These are phyloP conservation scores for Eudorina sp. DNA, from an alignment of 139 green algal species.

Conservation along the genomic window DNA sequence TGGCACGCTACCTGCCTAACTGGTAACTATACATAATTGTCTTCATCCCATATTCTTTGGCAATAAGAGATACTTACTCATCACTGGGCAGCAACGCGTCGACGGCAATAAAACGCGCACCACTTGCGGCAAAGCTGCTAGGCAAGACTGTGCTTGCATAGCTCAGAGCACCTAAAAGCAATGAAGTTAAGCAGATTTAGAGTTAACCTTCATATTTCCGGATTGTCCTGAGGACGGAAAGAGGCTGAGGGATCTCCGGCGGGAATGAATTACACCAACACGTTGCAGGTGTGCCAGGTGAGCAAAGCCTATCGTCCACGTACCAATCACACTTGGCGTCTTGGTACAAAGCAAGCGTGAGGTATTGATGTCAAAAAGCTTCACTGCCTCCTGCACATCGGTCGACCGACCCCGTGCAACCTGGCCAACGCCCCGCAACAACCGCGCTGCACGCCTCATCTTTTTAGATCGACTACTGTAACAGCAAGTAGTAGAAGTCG, in stretches of 20 bases:
- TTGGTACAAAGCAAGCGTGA: neutral
- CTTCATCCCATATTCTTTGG: neutral
- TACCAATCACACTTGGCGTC: constrained; percentile 5
- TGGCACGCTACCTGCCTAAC: neutral
- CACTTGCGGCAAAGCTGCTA: constrained; percentile 50
- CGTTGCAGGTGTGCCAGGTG: neutral
- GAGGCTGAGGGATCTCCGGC: constrained; percentile 30
- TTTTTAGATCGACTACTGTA: neutral
- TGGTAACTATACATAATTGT: neutral
- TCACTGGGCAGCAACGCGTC: constrained; percentile 83
- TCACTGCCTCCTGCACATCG: constrained; percentile 37
- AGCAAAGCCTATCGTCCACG: neutral
- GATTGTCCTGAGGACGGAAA: neutral
- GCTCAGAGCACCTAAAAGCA: constrained; percentile 20
- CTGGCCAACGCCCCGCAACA: constrained; percentile 41
- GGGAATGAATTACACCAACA: neutral
- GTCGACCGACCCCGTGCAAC: neutral
- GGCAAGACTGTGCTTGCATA: constrained; percentile 10
- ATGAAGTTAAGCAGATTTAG: neutral
- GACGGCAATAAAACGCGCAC: constrained; percentile 79
- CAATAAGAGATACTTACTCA: constrained; percentile 69
- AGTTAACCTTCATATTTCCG: too few relatives aligned
- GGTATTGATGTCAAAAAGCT: constrained; percentile 45
- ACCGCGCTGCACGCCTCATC: constrained; percentile 41
- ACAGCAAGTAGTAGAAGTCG: neutral